Conservation (phyloP, 2,329 filamentous ascomycete species). For the Grosmannia penicillata region DNA sequence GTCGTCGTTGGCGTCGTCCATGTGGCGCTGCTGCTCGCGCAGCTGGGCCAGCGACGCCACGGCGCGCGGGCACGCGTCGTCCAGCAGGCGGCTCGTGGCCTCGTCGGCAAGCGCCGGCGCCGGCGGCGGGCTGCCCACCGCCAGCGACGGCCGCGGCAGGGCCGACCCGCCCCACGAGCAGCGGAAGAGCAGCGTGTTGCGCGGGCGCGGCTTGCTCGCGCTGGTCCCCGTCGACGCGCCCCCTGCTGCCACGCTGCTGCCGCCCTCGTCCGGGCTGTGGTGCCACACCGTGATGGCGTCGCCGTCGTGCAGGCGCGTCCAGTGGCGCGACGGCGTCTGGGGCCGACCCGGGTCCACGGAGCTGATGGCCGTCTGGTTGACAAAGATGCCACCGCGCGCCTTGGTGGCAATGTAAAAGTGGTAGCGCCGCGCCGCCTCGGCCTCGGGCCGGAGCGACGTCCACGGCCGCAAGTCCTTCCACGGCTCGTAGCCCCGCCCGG, state of each 20-base stretch:
- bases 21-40: conserved; percentile 23
- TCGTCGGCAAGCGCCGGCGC: conserved; percentile 21
- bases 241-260: no score
- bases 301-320: conserved; percentile 60
- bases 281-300: conserved; percentile 65
- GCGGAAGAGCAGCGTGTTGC: conserved; percentile 31
- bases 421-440: conserved; percentile 35
- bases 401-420: conserved; percentile 68
- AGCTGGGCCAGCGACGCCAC: conserved; percentile 28
- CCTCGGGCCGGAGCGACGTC: conserved; percentile 29
- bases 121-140: conserved; percentile 4
- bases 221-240: no score
- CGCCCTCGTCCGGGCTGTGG: conserved; percentile 17
- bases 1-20: conserved; percentile 30
- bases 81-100: conserved; percentile 27
- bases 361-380: conserved; percentile 57
- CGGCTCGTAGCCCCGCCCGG: conserved; percentile 40
- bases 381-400: conserved; percentile 56
- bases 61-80: conserved; percentile 29
- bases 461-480: conserved; percentile 37
- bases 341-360: conserved; percentile 40
- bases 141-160: conserved; percentile 20
- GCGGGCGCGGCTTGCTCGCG: not conserved
- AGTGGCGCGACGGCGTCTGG: conserved; percentile 38
- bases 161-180: conserved; percentile 44